Conservation (phyloP, 1,139 yeast species). For the Magnusiomyces ingens region DNA sequence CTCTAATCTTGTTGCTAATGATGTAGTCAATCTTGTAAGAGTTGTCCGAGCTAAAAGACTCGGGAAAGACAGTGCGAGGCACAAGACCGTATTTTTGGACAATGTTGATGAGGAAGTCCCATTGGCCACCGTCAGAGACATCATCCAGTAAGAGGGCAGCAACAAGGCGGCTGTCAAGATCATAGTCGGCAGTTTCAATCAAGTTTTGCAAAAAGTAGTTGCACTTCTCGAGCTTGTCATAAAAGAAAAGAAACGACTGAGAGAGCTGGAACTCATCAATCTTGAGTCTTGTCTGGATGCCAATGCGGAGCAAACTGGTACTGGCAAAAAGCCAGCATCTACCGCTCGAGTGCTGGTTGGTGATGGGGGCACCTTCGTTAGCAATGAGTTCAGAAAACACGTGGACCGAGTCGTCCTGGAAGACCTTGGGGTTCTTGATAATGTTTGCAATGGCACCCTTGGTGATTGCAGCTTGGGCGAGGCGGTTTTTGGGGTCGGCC, state of each 20-base stretch:
- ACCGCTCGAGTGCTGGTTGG: conserved; percentile 55
- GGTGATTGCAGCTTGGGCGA: conserved; percentile 55
- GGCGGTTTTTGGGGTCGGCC: conserved; percentile 47
- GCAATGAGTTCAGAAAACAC: conserved; percentile 50
- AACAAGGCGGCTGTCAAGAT: conserved; percentile 50
- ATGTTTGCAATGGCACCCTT: conserved; percentile 44
- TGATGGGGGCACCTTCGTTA: conserved; percentile 48
- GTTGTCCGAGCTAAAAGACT: conserved; percentile 49
- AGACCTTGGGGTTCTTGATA: conserved; percentile 36
- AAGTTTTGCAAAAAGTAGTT: conserved; percentile 55
- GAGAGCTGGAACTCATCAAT: conserved; percentile 52
- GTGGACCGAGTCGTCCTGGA: conserved; percentile 38
- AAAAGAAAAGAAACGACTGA: conserved; percentile 49
- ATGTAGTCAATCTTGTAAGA: conserved; percentile 46
- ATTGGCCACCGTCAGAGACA: conserved; percentile 64
- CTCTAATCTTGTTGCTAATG: conserved; percentile 52
- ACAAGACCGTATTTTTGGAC: conserved; percentile 57
- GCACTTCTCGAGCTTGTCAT: conserved; percentile 53
- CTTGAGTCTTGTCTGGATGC: conserved; percentile 47
- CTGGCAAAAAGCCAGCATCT: conserved; percentile 69
- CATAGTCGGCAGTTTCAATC: conserved; percentile 48
- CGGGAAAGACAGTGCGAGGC: conserved; percentile 56
- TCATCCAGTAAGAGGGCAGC: conserved; percentile 46
- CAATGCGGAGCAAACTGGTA: conserved; percentile 52
- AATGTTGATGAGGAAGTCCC: conserved; percentile 63